Conservation (phyloP, 176 grass and related monocot genomes). For the Dendrocalamus sinicus region DNA sequence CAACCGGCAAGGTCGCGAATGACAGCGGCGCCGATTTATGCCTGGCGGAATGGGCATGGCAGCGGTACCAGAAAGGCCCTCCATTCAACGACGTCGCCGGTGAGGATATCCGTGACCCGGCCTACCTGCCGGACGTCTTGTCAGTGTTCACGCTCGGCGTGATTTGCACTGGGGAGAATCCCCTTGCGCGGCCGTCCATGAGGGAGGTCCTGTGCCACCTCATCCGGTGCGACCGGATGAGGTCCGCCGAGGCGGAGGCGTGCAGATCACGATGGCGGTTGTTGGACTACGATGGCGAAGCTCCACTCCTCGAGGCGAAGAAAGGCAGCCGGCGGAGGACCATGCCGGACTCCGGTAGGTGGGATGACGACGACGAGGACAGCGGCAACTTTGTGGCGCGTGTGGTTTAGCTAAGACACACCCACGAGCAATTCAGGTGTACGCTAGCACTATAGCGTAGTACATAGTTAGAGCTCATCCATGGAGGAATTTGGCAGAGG, state of each 20-base stretch:
- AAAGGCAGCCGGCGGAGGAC: slow-evolving; percentile 42
- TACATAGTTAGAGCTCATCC: too few species aligned
- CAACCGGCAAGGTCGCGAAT: slow-evolving; percentile 55
- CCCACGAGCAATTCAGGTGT: background rate
- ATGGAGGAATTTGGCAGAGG: too few species aligned
- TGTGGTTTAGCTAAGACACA: slow-evolving; percentile 13
- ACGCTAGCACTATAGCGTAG: background rate
- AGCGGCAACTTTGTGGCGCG: slow-evolving; percentile 57
- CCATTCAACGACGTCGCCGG: slow-evolving; percentile 56
- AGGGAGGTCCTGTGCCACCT: slow-evolving; percentile 65
- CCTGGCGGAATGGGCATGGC: slow-evolving; percentile 85
- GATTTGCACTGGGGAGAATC: slow-evolving; percentile 65
- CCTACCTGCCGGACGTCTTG: slow-evolving; percentile 40
- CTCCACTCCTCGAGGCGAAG: slow-evolving; percentile 41
- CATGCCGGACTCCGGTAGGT: slow-evolving; percentile 34
- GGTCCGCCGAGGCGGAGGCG: slow-evolving; percentile 6
- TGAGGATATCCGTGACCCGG: slow-evolving; percentile 41
- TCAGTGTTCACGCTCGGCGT: slow-evolving; percentile 69
- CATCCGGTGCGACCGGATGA: slow-evolving; percentile 39
- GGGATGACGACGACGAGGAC: slow-evolving; percentile 32
- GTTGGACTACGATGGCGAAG: too few species aligned
- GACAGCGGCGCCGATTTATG: slow-evolving; percentile 52
- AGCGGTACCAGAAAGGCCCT: slow-evolving; percentile 46
- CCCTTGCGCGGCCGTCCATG: slow-evolving; percentile 65
- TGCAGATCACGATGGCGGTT: slow-evolving; percentile 13